Evolutionary conservation across 441 rosid species (phyloP).

Genomic region (Pelargonium exstipulatum): DNA sequence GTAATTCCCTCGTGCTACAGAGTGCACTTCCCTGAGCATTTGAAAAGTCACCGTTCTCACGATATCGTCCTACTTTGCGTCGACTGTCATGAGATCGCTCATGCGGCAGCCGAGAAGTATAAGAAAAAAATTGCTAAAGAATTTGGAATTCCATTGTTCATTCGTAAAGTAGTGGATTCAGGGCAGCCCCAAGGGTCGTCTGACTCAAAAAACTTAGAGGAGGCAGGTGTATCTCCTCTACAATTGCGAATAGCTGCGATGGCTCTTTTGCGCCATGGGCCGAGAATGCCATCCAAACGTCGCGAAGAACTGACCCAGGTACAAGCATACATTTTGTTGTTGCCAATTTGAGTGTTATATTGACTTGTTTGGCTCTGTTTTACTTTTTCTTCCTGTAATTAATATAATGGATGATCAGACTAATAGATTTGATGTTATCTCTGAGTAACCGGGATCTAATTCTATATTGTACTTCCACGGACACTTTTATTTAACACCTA

Average conservation of each 20-base stretch:
- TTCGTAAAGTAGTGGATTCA: slow-evolving; percentile 61
- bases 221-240: slow-evolving; percentile 79
- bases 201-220: slow-evolving; percentile 37
- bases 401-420: not conserved
- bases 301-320: slow-evolving; percentile 74
- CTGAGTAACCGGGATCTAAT: not conserved
- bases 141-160: slow-evolving; percentile 81
- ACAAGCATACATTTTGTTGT: not conserved
- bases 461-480: not conserved
- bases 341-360: not conserved
- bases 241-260: slow-evolving; percentile 85
- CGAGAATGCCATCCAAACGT: slow-evolving; percentile 68
- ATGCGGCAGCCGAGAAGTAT: slow-evolving; percentile 92
- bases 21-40: slow-evolving; percentile 93
- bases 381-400: not conserved
- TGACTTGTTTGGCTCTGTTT: not conserved
- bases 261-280: slow-evolving; percentile 90
- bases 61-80: slow-evolving; percentile 96
- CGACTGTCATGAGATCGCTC: slow-evolving; percentile 93
- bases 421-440: slow-evolving; percentile 1
- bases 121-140: slow-evolving; percentile 66
- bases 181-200: slow-evolving; percentile 37
- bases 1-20: slow-evolving; percentile 95
- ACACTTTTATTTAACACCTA: not conserved
- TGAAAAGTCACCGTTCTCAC: slow-evolving; percentile 97